Conservation (phyloP, 2,329 filamentous ascomycete species). For the Parastagonospora avenae region DNA sequence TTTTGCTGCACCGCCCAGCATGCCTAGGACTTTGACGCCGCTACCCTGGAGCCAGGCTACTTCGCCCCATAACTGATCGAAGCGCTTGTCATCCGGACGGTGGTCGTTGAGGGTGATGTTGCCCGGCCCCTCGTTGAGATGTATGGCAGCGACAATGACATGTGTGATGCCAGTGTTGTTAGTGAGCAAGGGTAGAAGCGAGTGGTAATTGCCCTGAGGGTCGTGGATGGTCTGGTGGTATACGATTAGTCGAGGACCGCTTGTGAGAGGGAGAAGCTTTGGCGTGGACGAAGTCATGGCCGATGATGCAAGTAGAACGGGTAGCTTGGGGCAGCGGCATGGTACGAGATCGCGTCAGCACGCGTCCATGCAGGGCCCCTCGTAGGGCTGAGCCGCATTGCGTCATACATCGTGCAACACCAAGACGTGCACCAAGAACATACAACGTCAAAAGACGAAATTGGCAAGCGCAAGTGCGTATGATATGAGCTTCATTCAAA, state of each 20-base stretch:
- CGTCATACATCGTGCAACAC: slow-evolving; percentile 28
- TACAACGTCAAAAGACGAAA: too few relatives aligned
- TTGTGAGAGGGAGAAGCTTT: slow-evolving; percentile 41
- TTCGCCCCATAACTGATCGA: slow-evolving; percentile 78
- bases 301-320: background rate
- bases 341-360: slow-evolving; percentile 2
- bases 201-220: slow-evolving; percentile 60
- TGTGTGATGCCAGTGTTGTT: slow-evolving; percentile 73
- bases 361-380: slow-evolving; percentile 2
- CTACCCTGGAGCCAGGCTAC: slow-evolving; percentile 70
- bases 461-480: background rate
- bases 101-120: slow-evolving; percentile 82
- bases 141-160: slow-evolving; percentile 84
- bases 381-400: slow-evolving; percentile 36
- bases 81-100: slow-evolving; percentile 68
- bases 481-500: background rate
- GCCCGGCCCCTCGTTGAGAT: slow-evolving; percentile 72
- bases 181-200: slow-evolving; percentile 65
- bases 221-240: slow-evolving; percentile 71
- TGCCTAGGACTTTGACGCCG: slow-evolving; percentile 80
- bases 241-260: slow-evolving; percentile 54
- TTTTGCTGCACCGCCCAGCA: slow-evolving; percentile 84
- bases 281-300: slow-evolving; percentile 36
- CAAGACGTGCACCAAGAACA: background rate
- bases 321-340: background rate